Evolutionary conservation across 352 stramenopile species (phyloP).

Genomic region (Globisporangium carolinianum): DNA sequence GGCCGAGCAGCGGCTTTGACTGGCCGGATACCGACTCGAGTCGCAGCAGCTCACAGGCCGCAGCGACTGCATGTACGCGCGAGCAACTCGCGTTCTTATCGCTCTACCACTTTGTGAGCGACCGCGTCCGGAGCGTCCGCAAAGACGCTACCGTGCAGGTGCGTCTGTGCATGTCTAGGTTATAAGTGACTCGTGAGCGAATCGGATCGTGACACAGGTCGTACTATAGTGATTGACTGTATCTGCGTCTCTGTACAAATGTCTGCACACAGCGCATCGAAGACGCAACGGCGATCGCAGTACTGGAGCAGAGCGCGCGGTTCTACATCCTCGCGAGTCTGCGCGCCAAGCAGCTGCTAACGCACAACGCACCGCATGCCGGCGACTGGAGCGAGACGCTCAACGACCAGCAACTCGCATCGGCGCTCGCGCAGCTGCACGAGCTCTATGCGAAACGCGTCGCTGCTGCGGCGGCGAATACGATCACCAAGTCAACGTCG

Average conservation of each 20-base stretch:
- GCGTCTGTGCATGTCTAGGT: not conserved
- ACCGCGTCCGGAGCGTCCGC: conserved; percentile 61
- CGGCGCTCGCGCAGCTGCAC: conserved; percentile 47
- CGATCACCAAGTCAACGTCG: too few species aligned
- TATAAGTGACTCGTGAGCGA: too few species aligned
- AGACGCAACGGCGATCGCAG: conserved; percentile 22
- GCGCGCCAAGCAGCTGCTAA: conserved; percentile 28
- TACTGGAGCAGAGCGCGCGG: conserved; percentile 37
- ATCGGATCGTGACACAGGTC: too few species aligned
- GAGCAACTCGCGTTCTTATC: conserved; percentile 27
- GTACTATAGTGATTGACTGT: too few species aligned
- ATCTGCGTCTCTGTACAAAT: not conserved
- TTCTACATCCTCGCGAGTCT: conserved; percentile 55
- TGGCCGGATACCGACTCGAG: not conserved
- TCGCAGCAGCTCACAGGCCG: not conserved
- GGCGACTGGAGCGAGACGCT: conserved; percentile 60
- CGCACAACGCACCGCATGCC: conserved; percentile 10
- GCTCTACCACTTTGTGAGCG: conserved; percentile 65
- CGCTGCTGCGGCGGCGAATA: not conserved
- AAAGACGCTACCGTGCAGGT: conserved; percentile 73
- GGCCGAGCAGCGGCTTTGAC: conserved; percentile 27
- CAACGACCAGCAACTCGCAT: conserved; percentile 63
- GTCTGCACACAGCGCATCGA: conserved; percentile 19
- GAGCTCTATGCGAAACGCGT: conserved; percentile 20
- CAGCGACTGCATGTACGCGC: conserved; percentile 1